These are phyloP conservation scores for Penicillium cataractarum DNA, from an alignment of 495 filamentous ascomycete species.

Conservation along the genomic window DNA sequence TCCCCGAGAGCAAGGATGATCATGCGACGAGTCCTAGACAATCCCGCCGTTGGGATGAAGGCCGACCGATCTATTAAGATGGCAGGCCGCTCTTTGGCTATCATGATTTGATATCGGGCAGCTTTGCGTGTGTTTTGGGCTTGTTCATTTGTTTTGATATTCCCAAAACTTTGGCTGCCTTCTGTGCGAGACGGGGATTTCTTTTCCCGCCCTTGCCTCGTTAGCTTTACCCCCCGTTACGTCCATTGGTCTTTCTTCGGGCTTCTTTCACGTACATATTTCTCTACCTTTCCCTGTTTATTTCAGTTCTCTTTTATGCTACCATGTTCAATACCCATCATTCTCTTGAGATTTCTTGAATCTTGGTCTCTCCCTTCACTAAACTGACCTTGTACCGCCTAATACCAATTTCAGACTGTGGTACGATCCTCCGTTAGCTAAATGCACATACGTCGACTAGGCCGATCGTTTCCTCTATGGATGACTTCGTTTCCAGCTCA, in stretches of 20 bases:
- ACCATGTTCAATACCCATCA: slow-evolving; percentile 16
- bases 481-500: too few relatives aligned
- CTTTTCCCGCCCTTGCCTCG: not conserved
- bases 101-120: slow-evolving; percentile 9
- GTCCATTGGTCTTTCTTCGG: not conserved
- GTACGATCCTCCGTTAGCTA: not conserved
- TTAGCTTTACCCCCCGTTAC: slow-evolving; percentile 3
- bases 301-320: slow-evolving; percentile 1
- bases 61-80: slow-evolving; percentile 64
- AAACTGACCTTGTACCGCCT: too few relatives aligned
- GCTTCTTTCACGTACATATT: slow-evolving; percentile 23
- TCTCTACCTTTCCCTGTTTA: slow-evolving; percentile 9
- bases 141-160: slow-evolving; percentile 26
- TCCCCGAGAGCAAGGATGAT: slow-evolving; percentile 18
- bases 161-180: slow-evolving; percentile 13
- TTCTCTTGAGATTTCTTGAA: not conserved
- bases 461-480: not conserved
- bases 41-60: slow-evolving; percentile 63
- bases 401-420: too few relatives aligned
- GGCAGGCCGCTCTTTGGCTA: not conserved
- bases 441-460: not conserved
- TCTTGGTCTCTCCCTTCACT: not conserved
- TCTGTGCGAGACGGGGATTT: slow-evolving; percentile 18
- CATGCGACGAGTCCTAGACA: slow-evolving; percentile 34
- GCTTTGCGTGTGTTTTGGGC: slow-evolving; percentile 12